These are phyloP conservation scores for Xylaria venustula DNA, from an alignment of 495 filamentous ascomycete genomes.

Conservation along the genomic window DNA sequence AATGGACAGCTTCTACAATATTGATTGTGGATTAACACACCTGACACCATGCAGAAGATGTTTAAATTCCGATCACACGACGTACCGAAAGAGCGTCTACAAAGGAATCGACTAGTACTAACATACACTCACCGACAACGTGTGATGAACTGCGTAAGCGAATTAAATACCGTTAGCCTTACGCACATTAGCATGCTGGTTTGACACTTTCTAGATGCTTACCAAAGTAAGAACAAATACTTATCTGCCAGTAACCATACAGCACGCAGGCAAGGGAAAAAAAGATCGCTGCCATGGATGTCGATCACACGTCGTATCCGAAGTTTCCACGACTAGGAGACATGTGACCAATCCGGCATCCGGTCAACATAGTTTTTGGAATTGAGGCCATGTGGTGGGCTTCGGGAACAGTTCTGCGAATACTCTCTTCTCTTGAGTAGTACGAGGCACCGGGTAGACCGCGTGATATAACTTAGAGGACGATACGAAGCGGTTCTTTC, in stretches of 20 bases:
- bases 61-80: background rate
- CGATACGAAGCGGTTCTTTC: constrained; percentile 1
- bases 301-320: constrained; percentile 5
- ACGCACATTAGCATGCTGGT: background rate
- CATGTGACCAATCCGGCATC: background rate
- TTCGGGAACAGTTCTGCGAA: background rate
- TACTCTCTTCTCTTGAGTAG: background rate
- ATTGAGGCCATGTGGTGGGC: background rate
- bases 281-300: background rate
- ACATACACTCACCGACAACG: background rate
- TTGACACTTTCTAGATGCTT: background rate
- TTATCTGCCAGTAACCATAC: background rate
- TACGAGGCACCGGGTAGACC: background rate
- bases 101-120: background rate
- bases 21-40: background rate
- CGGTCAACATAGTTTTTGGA: background rate
- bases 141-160: background rate
- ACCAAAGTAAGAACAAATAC: background rate
- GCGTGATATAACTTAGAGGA: constrained; percentile 8
- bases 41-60: background rate
- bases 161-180: background rate
- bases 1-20: background rate
- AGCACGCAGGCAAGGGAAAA: background rate
- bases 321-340: constrained; percentile 4
- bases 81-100: background rate